Conservation (phyloP, 2,329 filamentous ascomycete species). For the Trichoderma afroharzianum region DNA sequence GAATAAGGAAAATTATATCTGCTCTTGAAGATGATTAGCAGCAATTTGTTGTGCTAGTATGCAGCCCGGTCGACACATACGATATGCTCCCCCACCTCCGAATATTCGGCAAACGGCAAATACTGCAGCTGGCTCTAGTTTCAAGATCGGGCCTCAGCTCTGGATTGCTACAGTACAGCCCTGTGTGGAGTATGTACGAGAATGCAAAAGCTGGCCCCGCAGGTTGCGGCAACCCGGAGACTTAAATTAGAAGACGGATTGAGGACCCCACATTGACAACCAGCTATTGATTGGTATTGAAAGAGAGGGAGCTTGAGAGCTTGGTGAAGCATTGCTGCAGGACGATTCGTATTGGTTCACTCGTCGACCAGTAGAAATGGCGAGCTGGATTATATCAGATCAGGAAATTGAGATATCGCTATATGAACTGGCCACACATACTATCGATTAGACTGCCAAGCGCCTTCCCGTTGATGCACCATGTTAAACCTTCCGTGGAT, state of each 20-base stretch:
- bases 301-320: neutral
- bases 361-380: neutral
- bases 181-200: constrained; percentile 2
- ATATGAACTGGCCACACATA: neutral
- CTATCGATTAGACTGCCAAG: neutral
- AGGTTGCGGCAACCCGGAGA: neutral
- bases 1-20: neutral
- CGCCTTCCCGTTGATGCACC: too few species aligned
- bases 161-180: neutral
- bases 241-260: constrained; percentile 13
- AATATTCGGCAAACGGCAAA: constrained; percentile 6
- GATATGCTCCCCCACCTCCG: neutral
- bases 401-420: neutral
- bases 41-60: neutral
- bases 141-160: constrained; percentile 4
- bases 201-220: neutral
- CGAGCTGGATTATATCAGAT: neutral
- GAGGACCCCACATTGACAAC: neutral
- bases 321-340: neutral
- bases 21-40: neutral
- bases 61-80: neutral
- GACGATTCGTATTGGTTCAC: neutral
- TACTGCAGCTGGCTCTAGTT: constrained; percentile 6
- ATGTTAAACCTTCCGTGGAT: too few species aligned
- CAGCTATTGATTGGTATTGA: neutral